These are phyloP conservation scores for Pseudogymnoascus sp. DNA, from an alignment of 2,329 filamentous ascomycete species.

Conservation along the genomic window DNA sequence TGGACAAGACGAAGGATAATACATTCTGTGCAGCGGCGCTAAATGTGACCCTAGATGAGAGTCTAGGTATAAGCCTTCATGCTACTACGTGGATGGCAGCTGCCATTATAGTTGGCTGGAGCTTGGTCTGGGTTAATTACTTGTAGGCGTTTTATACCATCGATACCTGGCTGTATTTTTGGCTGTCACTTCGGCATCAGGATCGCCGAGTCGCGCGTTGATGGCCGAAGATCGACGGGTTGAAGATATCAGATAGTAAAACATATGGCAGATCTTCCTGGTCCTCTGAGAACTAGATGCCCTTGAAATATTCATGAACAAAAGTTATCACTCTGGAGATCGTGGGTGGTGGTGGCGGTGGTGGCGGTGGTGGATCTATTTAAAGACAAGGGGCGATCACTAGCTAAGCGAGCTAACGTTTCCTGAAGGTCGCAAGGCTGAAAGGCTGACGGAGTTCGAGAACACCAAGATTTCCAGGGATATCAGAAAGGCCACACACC, in stretches of 20 bases:
- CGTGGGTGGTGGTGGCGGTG: not conserved
- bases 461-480: not conserved
- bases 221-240: not conserved
- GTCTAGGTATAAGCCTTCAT: not conserved
- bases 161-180: not conserved
- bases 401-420: not conserved
- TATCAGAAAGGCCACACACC: not conserved
- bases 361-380: no score
- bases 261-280: not conserved
- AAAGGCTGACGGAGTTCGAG: not conserved
- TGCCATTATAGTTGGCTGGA: not conserved
- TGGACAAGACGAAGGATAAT: not conserved
- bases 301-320: not conserved
- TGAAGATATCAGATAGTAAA: not conserved
- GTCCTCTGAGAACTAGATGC: not conserved
- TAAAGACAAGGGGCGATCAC: not conserved
- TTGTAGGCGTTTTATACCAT: not conserved
- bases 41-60: not conserved
- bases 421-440: not conserved
- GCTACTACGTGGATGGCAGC: not conserved
- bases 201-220: not conserved
- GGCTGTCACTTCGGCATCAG: not conserved
- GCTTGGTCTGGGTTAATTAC: not conserved
- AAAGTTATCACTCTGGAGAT: not conserved
- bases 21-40: not conserved